Base-by-base conservation (phyloP, 225 moss, liverwort and hornwort genomes). In the Physcomitrellopsis africana region DNA sequence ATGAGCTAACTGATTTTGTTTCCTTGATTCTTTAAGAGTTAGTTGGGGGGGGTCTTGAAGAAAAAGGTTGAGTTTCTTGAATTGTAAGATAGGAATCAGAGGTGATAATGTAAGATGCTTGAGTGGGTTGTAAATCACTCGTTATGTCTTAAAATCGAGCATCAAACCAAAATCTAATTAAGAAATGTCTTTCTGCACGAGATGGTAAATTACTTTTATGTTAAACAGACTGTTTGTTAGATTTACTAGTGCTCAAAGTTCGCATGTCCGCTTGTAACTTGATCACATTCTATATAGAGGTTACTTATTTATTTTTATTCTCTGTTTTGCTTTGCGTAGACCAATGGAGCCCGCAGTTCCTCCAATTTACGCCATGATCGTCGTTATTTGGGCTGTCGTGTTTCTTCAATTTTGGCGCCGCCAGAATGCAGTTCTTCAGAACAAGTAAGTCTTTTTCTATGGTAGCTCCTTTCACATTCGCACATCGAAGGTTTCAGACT, bases 331-430 rank as follows among this genome's bases (percentile, higher is more conserved):
- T 18, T 76, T 74, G 47, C 74, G 57, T 86, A 94, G 94, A 67
- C 52, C 51, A 64, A 67, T 90, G 88, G 92, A 86, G 22, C 71
- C 89, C 51, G 89, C 86, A n/a, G 76, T 92, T 74, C 97, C 97
- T 73, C 83, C 90, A 59, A 8, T 94, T 6, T 99, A 89, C 76
- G 93, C 97, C 59, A 94, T 95, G 83, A 76, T 85, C 16, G 90
- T 95, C 62, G 94, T 99, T 42, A 71, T 99, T 8, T 99, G 93
- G 94, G 87, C 93, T 51, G 97, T 99, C 9, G 85, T 99, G n/a
- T 99, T 99, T 80, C 83, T 99, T 53, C 97, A 97, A 73, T 99
- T 99, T 76, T 99, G 97, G 97, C 90, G 92, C 44, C 90, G 97
- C 43, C 79, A 75, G 59, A 99, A 95, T 81, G 80, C 89, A 54